Evolutionary conservation across 2,329 filamentous ascomycete species (phyloP), one percentile per base, ranked within the genome.

Genomic region (Cladosporium austrohemisphaericum): DNA sequence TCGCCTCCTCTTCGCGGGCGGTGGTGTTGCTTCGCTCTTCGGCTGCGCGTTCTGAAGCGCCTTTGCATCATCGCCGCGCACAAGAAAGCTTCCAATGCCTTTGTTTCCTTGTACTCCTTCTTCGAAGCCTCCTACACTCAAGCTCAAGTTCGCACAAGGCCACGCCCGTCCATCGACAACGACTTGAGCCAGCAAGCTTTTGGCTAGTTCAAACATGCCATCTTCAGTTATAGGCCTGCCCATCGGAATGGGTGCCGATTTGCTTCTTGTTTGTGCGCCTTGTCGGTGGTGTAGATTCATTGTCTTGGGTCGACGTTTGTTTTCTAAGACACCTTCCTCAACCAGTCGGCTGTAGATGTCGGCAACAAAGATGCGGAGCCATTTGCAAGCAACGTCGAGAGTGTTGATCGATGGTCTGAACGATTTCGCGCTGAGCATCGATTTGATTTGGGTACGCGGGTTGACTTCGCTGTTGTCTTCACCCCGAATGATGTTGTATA

Each of bases 341-440:
- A 95, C 84, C 37, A 97, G 76, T 33, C 93, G 82, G 47, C 88
- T 85, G 68, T 86, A 93, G 44, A 98, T 95, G 65, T 98, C 93
- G 1, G 89, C 88, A 4, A 80, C 83, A 65, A 97, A 97, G 48
- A 98, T 96, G 9, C 85, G 79, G 31, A 98, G 74, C 93, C 93
- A 98, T 52, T 83, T 84, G 19, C 80, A 74, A 1, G 85, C 92
- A 65, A 95, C 88, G 18, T 93, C 88, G 14, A 80, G 72, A 2
- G 77, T 85, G 57, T 83, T 86, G 64, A 97, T 92, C 49, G 78
- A 82, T 0, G 93, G 93, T 20, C 88, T 79, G 62, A 98, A 98
- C 0, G 90, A 94, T 65, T 98, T 98, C 16, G 93, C 91, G 1
- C 90, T 96, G 11, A 97, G 76, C 91, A 98, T 97, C 13, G 87